Evolutionary conservation across 768 basidiomycete species (phyloP), one percentile per base, ranked within the genome.

Genomic region (Sarcodon sp.): DNA sequence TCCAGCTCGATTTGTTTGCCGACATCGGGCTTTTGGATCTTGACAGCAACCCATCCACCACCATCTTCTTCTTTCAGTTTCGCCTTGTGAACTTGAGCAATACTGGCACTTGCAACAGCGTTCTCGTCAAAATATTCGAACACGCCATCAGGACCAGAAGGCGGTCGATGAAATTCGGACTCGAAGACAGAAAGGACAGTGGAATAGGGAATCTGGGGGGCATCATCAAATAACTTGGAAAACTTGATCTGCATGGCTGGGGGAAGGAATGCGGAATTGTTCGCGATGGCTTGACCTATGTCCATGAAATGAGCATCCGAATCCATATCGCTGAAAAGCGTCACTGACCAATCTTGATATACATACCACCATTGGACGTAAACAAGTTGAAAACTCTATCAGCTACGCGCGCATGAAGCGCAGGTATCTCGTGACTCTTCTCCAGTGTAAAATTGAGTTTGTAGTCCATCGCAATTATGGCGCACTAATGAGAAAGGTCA

Each of bases 51-150:
- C 76, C 83, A 83, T 33, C 63, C 66, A 16, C 50, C 45, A 45
- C 62, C 59, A 46, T 61, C 61, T 38, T 54, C 45, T 16, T 58
- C 61, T 53, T 66, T 71, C 37, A 82, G 59, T n/a, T 63, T 68
- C 4, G 93, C 93, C 41, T 74, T 72, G 59, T 96, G 92, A 0
- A 96, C 93, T 60, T 96, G 93, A 0, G 92, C 92, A 49, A 97
- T 83, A 55, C 86, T 87, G 1, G 93, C 93, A 51, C 85, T 88
- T 0, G 92, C 92, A 1, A 87, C 67, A 0, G 92, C 82, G 2
- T 73, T 59, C 51, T 80, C 72, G 47, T 90, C 84, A 51, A 96
- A 94, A 9, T 73, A 66, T 34, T 79, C 80, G 55, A 94, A 94
- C 2, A 91, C 64, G 13, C 85, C 87, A 21, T 72, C 74, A 0